These are phyloP conservation scores for Fusarium mexicanum DNA, from an alignment of 2,329 filamentous ascomycete genomes.

Conservation along the genomic window DNA sequence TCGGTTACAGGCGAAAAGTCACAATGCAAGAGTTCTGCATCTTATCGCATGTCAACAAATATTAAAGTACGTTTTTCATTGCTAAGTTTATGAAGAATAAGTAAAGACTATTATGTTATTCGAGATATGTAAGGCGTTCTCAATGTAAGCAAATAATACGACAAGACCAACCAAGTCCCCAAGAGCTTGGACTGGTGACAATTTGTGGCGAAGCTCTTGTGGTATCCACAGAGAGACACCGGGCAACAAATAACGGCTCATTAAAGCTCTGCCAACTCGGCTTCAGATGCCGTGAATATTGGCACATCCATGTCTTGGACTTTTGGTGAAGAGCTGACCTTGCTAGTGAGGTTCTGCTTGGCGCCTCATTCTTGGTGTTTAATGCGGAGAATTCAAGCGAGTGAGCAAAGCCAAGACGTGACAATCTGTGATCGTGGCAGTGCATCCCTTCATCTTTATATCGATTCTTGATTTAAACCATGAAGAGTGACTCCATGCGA, in stretches of 20 bases:
- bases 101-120: not conserved
- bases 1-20: not conserved
- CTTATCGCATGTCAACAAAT: not conserved
- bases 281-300: constrained; percentile 13
- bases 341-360: constrained; percentile 1
- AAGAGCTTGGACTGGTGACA: constrained; percentile 12
- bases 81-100: too few relatives aligned
- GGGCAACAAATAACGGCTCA: constrained; percentile 21
- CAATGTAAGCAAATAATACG: not conserved
- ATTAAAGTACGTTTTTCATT: accelerated
- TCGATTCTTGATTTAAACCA: constrained; percentile 9
- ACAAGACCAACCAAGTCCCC: constrained; percentile 1
- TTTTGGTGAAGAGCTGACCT: not conserved
- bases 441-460: constrained; percentile 4
- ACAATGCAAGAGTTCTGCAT: not conserved
- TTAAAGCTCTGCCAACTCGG: constrained; percentile 22
- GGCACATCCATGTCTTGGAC: not conserved
- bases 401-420: constrained; percentile 16
- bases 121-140: not conserved
- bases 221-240: constrained; percentile 32
- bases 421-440: constrained; percentile 16
- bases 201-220: constrained; percentile 33
- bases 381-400: not conserved
- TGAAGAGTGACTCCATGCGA: not conserved
- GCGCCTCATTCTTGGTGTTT: not conserved